These are phyloP conservation scores for Limonomyces culmigenus DNA, from an alignment of 1,284 basidiomycete species.

Conservation along the genomic window DNA sequence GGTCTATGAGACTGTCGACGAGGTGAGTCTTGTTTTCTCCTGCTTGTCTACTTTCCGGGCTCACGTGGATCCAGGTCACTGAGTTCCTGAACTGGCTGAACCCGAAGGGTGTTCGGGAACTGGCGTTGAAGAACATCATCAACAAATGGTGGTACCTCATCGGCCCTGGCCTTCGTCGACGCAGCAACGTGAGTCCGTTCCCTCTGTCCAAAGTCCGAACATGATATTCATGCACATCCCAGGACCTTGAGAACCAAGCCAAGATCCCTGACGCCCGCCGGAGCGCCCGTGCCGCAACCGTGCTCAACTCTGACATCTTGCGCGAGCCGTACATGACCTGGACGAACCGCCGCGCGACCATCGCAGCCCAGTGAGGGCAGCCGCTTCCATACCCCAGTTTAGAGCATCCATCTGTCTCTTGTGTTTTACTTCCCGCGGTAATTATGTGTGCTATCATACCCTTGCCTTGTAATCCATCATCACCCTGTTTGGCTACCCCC, in stretches of 20 bases:
- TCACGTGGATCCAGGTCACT: slow-evolving; percentile 37
- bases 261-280: slow-evolving; percentile 62
- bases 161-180: slow-evolving; percentile 63
- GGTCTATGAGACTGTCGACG: slow-evolving; percentile 71
- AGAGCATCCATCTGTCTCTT: too few species aligned
- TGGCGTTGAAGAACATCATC: slow-evolving; percentile 64
- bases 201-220: background rate
- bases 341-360: slow-evolving; percentile 56
- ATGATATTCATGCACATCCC: slow-evolving; percentile 1
- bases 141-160: slow-evolving; percentile 80
- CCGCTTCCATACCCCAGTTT: too few species aligned
- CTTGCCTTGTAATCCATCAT: too few species aligned
- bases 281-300: slow-evolving; percentile 50
- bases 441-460: too few species aligned
- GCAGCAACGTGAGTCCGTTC: slow-evolving; percentile 41
- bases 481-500: too few species aligned
- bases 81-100: slow-evolving; percentile 83
- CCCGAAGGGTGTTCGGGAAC: slow-evolving; percentile 76
- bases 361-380: too few species aligned
- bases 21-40: slow-evolving; percentile 32
- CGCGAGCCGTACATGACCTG: slow-evolving; percentile 73
- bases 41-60: slow-evolving; percentile 7
- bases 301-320: slow-evolving; percentile 40
- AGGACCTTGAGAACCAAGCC: slow-evolving; percentile 53
- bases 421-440: too few species aligned